Conservation (phyloP, 768 basidiomycete genomes). For the Saitozyma sp. region DNA sequence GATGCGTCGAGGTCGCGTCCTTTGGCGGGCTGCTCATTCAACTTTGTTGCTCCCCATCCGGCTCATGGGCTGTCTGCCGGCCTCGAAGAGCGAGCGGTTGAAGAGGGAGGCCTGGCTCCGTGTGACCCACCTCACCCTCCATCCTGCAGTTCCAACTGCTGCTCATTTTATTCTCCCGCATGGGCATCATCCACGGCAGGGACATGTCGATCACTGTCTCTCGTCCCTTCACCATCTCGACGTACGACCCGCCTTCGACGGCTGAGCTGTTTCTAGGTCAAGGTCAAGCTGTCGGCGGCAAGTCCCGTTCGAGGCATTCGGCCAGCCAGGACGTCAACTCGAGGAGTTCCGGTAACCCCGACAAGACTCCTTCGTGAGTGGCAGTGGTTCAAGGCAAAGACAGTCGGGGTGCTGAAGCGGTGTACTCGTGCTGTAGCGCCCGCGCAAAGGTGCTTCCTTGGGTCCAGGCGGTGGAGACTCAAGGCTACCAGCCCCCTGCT, state of each 20-base stretch:
- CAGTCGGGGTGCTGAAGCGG: constrained; percentile 13
- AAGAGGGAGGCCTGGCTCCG: no score
- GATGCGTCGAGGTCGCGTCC: background rate
- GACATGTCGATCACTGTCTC: constrained; percentile 39
- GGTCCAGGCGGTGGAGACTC: constrained; percentile 30
- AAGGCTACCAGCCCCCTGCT: constrained; percentile 24
- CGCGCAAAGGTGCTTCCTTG: constrained; percentile 41
- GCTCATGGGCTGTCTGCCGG: background rate
- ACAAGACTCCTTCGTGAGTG: constrained; percentile 39
- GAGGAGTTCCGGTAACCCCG: constrained; percentile 8
- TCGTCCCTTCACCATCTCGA: constrained; percentile 28
- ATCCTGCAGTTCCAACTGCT: no score
- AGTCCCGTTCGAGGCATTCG: constrained; percentile 8
- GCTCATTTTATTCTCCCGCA: background rate
- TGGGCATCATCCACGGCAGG: background rate
- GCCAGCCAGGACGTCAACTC: constrained; percentile 5
- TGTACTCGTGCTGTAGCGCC: constrained; percentile 17
- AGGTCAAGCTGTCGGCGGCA: constrained; percentile 12
- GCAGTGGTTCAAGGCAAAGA: background rate
- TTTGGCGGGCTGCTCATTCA: background rate
- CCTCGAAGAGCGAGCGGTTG: no score
- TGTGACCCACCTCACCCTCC: background rate
- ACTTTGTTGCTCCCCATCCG: background rate
- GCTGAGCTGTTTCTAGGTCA: constrained; percentile 18
- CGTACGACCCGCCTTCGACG: constrained; percentile 41